A percentile compares a stretch with the other conserved stretches of the same genome.
Evolutionary conservation across 768 basidiomycete genomes (phyloP).

Genomic region (Crassisporium funariophilum): DNA sequence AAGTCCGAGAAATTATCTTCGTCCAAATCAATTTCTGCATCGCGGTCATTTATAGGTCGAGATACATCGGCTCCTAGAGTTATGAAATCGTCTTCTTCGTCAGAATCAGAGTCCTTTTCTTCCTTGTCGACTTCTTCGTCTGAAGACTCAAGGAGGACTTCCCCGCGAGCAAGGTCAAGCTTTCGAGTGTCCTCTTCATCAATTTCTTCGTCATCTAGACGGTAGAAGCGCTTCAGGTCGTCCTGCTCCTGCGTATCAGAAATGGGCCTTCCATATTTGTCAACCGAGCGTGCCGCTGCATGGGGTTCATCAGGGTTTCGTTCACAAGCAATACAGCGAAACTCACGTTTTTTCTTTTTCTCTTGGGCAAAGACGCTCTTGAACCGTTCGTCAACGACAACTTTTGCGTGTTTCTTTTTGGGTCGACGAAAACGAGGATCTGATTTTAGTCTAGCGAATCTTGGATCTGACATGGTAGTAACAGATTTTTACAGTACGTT

Average conservation of each 20-base stretch:
- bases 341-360: slow-evolving; percentile 41
- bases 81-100: slow-evolving; percentile 51
- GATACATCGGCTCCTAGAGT: slow-evolving; percentile 50
- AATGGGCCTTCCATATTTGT: slow-evolving; percentile 86
- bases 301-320: slow-evolving; percentile 6
- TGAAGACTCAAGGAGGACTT: slow-evolving; percentile 85
- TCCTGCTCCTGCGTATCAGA: slow-evolving; percentile 73
- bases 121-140: slow-evolving; percentile 63
- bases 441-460: slow-evolving; percentile 83
- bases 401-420: slow-evolving; percentile 77
- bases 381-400: slow-evolving; percentile 92
- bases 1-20: slow-evolving; percentile 72
- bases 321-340: slow-evolving; percentile 2
- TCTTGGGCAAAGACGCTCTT: slow-evolving; percentile 66
- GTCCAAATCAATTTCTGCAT: slow-evolving; percentile 74
- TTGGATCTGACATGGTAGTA: slow-evolving; percentile 82
- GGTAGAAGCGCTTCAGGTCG: slow-evolving; percentile 80
- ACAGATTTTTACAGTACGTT: no score
- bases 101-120: slow-evolving; percentile 39
- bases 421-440: slow-evolving; percentile 93
- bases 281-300: slow-evolving; percentile 58
- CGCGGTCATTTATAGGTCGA: slow-evolving; percentile 47
- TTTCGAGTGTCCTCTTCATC: slow-evolving; percentile 36
- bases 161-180: slow-evolving; percentile 90
- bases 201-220: slow-evolving; percentile 51